Conservation (phyloP, 495 filamentous ascomycete species). For the Aspergillus leporis region DNA sequence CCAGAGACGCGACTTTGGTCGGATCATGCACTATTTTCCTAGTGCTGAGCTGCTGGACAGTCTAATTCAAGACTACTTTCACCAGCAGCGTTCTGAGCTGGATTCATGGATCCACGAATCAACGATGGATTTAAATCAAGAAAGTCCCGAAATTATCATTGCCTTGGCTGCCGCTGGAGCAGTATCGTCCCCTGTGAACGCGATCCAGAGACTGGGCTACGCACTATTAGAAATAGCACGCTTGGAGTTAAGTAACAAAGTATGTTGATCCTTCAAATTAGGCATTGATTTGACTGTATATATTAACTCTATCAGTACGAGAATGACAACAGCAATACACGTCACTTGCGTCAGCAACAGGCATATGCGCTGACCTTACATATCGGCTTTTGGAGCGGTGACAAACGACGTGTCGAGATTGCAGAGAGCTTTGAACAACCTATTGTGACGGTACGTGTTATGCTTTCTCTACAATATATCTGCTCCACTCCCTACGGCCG, state of each 20-base stretch:
- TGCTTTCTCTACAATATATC: neutral
- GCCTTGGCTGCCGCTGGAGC: slow-evolving; percentile 57
- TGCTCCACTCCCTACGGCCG: neutral
- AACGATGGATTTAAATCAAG: slow-evolving; percentile 51
- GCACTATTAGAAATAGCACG: slow-evolving; percentile 62
- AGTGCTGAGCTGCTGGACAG: slow-evolving; percentile 58
- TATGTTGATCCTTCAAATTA: slow-evolving; percentile 15
- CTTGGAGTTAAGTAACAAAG: slow-evolving; percentile 47
- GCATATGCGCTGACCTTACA: slow-evolving; percentile 55
- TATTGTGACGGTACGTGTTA: slow-evolving; percentile 41
- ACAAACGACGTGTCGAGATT: slow-evolving; percentile 67
- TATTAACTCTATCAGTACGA: slow-evolving; percentile 38
- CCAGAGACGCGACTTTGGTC: slow-evolving; percentile 42
- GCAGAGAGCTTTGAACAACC: slow-evolving; percentile 59
- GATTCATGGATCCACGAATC: slow-evolving; percentile 60
- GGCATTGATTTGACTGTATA: neutral
- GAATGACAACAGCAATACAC: slow-evolving; percentile 56
- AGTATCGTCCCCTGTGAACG: slow-evolving; percentile 51
- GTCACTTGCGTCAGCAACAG: slow-evolving; percentile 56
- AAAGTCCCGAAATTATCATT: slow-evolving; percentile 57
- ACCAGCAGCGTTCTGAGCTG: slow-evolving; percentile 46
- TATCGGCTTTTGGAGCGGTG: slow-evolving; percentile 66
- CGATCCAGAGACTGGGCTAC: slow-evolving; percentile 62
- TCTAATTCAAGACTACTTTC: slow-evolving; percentile 61
- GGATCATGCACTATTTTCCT: slow-evolving; percentile 61